phyloP scores from a whole-genome alignment of 805 yeast species.

The Ogataea saltuana region DNA sequence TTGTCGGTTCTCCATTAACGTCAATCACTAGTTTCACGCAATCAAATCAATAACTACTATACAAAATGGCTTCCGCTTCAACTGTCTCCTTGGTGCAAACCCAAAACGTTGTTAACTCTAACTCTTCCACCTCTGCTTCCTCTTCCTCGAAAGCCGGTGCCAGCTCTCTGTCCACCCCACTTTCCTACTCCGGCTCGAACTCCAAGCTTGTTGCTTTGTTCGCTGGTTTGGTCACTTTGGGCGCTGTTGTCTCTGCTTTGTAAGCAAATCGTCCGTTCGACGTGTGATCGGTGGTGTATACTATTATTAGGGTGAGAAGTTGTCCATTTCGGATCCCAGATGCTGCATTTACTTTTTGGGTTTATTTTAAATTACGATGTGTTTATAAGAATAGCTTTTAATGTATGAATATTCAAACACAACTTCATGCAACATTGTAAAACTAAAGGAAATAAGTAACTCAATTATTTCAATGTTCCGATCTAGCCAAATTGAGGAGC shows the following conservation, averaged over 20 bases:
- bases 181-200: conserved; percentile 33
- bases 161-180: conserved; percentile 22
- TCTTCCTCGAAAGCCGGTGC: conserved; percentile 29
- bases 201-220: conserved; percentile 32
- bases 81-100: conserved; percentile 22
- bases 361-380: conserved; percentile 3
- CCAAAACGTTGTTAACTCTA: conserved; percentile 23
- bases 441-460: neutral
- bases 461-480: too few relatives aligned
- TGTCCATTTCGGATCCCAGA: neutral
- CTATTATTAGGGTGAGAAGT: conserved; percentile 1
- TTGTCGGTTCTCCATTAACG: neutral
- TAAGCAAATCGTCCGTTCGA: conserved; percentile 13
- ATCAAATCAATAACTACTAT: neutral
- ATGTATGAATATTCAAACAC: neutral
- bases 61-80: conserved; percentile 23
- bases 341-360: conserved; percentile 9
- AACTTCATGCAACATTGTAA: neutral
- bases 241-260: conserved; percentile 31
- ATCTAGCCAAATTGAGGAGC: too few relatives aligned
- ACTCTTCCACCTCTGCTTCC: conserved; percentile 16
- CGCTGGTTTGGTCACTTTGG: conserved; percentile 32
- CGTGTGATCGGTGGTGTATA: conserved; percentile 2
- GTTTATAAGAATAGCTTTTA: conserved; percentile 5
- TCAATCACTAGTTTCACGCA: neutral